Evolutionary conservation across 1,284 basidiomycete species (phyloP).

Genomic region (Mycena sp.): DNA sequence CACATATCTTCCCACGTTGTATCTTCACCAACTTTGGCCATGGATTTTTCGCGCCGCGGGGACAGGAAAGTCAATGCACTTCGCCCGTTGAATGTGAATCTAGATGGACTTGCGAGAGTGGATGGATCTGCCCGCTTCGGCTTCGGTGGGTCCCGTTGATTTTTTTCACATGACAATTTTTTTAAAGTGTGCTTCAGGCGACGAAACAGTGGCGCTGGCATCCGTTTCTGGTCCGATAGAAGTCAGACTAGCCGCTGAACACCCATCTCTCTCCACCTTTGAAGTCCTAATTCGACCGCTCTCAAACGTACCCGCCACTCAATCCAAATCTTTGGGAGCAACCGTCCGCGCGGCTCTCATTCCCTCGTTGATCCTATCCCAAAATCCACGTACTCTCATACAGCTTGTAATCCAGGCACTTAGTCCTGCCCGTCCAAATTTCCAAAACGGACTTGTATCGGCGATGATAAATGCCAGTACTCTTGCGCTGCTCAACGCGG

Average conservation of each 20-base stretch:
- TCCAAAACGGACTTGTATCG: conserved; percentile 51
- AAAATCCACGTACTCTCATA: conserved; percentile 73
- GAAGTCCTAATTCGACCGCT: conserved; percentile 77
- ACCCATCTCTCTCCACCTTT: conserved; percentile 75
- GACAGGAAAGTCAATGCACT: conserved; percentile 1
- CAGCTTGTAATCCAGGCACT: conserved; percentile 77
- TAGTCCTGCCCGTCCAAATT: conserved; percentile 39
- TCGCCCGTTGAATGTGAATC: conserved; percentile 5
- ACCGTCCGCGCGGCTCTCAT: conserved; percentile 64
- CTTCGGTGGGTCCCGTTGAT: conserved; percentile 53
- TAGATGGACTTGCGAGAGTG: conserved; percentile 63
- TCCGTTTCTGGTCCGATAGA: conserved; percentile 84
- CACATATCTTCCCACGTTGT: background rate
- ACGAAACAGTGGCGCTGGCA: conserved; percentile 61
- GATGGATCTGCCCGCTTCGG: conserved; percentile 75
- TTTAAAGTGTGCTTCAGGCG: conserved; percentile 44
- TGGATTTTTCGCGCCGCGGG: conserved; percentile 11
- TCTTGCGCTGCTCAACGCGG: conserved; percentile 71
- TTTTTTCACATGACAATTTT: conserved; percentile 1
- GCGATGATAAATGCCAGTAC: conserved; percentile 75
- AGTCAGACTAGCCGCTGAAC: conserved; percentile 69
- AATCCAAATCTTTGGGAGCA: conserved; percentile 65
- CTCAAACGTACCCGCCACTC: conserved; percentile 69
- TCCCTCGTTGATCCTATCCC: conserved; percentile 66
- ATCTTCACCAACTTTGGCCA: too few species aligned